Evolutionary conservation across 208 protist species (phyloP).

Genomic region (Sergeia podlipaevii): DNA sequence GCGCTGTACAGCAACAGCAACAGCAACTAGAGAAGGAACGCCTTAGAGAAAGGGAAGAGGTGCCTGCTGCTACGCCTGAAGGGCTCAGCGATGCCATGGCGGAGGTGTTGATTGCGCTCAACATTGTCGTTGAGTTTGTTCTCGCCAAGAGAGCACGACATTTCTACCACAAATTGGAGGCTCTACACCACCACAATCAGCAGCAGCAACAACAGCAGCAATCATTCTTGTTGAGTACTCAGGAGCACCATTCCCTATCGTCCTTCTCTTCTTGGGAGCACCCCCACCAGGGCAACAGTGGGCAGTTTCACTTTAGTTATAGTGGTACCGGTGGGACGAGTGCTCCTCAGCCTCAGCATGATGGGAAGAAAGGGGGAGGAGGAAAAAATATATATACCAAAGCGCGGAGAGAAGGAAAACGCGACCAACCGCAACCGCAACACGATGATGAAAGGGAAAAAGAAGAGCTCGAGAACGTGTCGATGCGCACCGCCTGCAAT

Average conservation of each 20-base stretch:
- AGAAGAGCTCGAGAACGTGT: constrained; percentile 11
- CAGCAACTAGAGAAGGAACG: neutral
- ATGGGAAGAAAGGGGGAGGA: no score
- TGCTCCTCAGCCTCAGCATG: neutral
- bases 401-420: neutral
- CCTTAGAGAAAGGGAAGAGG: neutral
- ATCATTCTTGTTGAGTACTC: no score
- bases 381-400: neutral
- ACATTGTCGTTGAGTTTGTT: constrained; percentile 48
- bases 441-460: constrained; percentile 1
- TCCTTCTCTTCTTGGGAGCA: no score
- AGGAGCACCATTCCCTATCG: no score
- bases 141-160: constrained; percentile 35
- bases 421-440: neutral
- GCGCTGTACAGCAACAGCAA: constrained; percentile 4
- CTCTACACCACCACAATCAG: no score
- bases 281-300: no score
- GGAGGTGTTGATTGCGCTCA: constrained; percentile 33
- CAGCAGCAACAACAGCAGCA: no score
- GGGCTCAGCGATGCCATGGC: constrained; percentile 18
- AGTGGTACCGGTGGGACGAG: no score
- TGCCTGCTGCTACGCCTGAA: neutral
- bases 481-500: constrained; percentile 51
- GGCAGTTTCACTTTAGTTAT: no score
- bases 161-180: no score